Base-by-base conservation (phyloP, 2,329 filamentous ascomycete genomes). In the Colletotrichum sp. region DNA sequence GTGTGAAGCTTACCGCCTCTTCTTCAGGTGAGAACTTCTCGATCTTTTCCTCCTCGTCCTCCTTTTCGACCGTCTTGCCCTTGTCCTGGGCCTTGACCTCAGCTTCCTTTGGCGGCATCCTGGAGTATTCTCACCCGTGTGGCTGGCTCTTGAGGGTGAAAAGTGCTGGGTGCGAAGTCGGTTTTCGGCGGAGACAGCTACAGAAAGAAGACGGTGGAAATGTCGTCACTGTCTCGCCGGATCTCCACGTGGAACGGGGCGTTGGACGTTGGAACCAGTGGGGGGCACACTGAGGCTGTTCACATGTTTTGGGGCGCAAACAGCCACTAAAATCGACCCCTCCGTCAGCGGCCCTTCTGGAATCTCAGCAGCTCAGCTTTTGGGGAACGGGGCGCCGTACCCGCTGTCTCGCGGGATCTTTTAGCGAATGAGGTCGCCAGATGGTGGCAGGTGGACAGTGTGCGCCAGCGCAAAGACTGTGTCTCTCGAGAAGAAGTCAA, bases 21-120 rank as follows among this genome's bases (percentile, higher is more conserved):
- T 92, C 89, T 71, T 91, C 89, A 3, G 89, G 87, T 1, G 89
- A 82, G 78, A 92, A 90, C 71, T 79, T 85, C 62, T 81, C 83
- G 77, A 78, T 78, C 28, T 81, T 64, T 69, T 79, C 79, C n/a
- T 83, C 81, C 21, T 84, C 78, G 4, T 77, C 77, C 3, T 78
- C 76, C 7, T 76, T 64, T 16, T 75, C 38, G 18, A 61, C 30
- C 38, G 12, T 18, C 28, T 62, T 64, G 64, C 55, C 73, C 77
- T 73, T 72, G 8, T 26, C 56, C 43, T 38, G 73, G 18, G 69
- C 77, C 43, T 76, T 71, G 18, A 26, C 30, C 18, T 65, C 68
- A 2, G 66, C 34, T 36, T 75, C 62, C 32, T 52, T 69, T 6
- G 67, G 24, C n/a, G 73, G 59, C 75, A 77, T 77, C 21, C 14